Conservation (phyloP, 177 flowering plant species). For the Tripterygium wilfordii region DNA sequence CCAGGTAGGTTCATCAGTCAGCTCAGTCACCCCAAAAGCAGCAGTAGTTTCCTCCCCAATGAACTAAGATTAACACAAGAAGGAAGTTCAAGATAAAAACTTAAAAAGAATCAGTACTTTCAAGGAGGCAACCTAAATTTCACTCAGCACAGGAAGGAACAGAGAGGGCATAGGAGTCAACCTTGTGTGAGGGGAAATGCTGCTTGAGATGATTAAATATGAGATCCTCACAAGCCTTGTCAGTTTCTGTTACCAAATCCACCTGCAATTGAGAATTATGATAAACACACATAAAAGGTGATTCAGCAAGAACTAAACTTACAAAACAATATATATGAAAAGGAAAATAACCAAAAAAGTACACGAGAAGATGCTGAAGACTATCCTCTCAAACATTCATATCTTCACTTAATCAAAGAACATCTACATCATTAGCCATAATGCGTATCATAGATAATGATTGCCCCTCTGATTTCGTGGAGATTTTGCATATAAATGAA, state of each 20-base stretch:
- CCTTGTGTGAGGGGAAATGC: conserved; percentile 77
- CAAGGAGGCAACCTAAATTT: neutral
- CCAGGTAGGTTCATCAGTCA: conserved; percentile 96
- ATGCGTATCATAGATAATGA: too few species aligned
- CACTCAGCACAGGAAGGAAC: neutral
- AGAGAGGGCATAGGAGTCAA: conserved; percentile 12
- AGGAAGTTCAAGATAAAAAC: conserved; percentile 4
- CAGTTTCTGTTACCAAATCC: conserved; percentile 98
- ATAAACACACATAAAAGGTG: too few species aligned
- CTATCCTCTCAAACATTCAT: too few species aligned
- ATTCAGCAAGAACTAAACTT: too few species aligned
- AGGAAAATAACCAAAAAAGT: neutral
- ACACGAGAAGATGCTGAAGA: too few species aligned
- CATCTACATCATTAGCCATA: too few species aligned
- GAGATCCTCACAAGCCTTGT: conserved; percentile 92
- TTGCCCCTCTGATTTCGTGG: too few species aligned
- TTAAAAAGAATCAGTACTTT: neutral
- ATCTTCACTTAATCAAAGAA: too few species aligned
- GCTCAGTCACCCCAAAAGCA: conserved; percentile 62
- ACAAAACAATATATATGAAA: neutral
- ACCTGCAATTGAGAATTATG: conserved; percentile 55
- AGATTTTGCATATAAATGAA: too few species aligned
- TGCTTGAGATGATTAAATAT: conserved; percentile 72
- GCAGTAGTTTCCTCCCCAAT: conserved; percentile 99
- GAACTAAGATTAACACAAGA: conserved; percentile 36